Evolutionary conservation across 805 yeast genomes (phyloP).

Genomic region (Scheffersomyces spartinae): DNA sequence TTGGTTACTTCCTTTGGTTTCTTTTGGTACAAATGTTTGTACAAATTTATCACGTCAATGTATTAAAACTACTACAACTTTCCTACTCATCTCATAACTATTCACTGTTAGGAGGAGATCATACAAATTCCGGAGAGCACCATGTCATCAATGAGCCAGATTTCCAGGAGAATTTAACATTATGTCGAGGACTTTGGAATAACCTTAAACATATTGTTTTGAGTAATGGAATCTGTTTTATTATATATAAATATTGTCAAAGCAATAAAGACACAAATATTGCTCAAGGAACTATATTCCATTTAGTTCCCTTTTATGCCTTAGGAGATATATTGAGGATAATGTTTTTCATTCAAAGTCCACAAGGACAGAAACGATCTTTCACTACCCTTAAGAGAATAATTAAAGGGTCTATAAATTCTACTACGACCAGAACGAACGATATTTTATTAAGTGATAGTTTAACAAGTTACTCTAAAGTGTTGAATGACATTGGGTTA

Average conservation of each 20-base stretch:
- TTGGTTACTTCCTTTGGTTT: slow-evolving; percentile 25
- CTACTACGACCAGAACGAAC: slow-evolving; percentile 46
- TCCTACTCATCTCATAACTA: slow-evolving; percentile 29
- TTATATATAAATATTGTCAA: too few species aligned
- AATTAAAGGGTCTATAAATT: slow-evolving; percentile 47
- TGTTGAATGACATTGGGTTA: slow-evolving; percentile 59
- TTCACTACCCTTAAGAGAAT: slow-evolving; percentile 41
- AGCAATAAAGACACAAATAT: too few species aligned
- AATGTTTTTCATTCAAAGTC: too few species aligned
- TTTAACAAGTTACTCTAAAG: slow-evolving; percentile 69
- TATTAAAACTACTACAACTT: slow-evolving; percentile 21
- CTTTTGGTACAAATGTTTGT: slow-evolving; percentile 13
- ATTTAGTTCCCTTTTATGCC: too few species aligned
- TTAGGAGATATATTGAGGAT: too few species aligned
- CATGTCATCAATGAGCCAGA: too few species aligned
- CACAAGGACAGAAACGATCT: slow-evolving; percentile 38
- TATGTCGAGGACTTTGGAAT: slow-evolving; percentile 20
- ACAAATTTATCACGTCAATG: slow-evolving; percentile 16
- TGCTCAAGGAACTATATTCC: too few species aligned
- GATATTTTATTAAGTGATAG: slow-evolving; percentile 81
- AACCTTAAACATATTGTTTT: too few species aligned
- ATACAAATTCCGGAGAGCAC: too few species aligned
- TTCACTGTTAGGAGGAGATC: too few species aligned
- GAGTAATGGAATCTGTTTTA: too few species aligned
- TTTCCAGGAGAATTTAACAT: slow-evolving; percentile 12